These are phyloP conservation scores for Leccinum ochraceum DNA, from an alignment of 768 basidiomycete species.

Conservation along the genomic window DNA sequence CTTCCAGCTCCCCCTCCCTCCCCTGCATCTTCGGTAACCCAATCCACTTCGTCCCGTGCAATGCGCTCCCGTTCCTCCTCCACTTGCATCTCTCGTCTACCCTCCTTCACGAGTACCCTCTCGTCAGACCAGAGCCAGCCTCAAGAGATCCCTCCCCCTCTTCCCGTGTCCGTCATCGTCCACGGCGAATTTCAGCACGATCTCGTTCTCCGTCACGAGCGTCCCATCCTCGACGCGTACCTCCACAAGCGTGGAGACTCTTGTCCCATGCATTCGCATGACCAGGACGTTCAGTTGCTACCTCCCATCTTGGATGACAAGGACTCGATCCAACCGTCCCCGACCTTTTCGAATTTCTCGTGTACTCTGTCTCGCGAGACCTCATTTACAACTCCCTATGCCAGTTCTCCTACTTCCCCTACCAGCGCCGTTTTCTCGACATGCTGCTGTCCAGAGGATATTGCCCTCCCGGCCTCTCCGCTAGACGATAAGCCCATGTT, in stretches of 20 bases:
- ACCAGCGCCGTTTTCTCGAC: conserved; percentile 18
- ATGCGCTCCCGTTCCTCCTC: conserved; percentile 35
- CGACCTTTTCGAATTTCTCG: conserved; percentile 31
- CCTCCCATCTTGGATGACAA: conserved; percentile 22
- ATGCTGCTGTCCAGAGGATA: conserved; percentile 24
- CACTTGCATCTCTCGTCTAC: conserved; percentile 31
- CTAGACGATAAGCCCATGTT: conserved; percentile 9
- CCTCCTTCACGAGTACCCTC: conserved; percentile 36
- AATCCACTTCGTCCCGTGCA: conserved; percentile 28
- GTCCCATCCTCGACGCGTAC: conserved; percentile 12
- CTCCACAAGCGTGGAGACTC: conserved; percentile 22
- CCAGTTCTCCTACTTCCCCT: conserved; percentile 27
- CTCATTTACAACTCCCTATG: conserved; percentile 23
- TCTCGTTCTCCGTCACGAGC: conserved; percentile 19
- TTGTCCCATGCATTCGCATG: neutral
- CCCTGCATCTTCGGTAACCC: conserved; percentile 28
- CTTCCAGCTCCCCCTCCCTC: conserved; percentile 29
- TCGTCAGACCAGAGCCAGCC: conserved; percentile 35
- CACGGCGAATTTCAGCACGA: conserved; percentile 33
- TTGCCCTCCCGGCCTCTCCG: conserved; percentile 30
- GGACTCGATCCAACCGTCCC: conserved; percentile 30
- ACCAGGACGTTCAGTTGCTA: conserved; percentile 21
- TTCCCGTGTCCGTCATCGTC: conserved; percentile 33
- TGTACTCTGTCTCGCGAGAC: conserved; percentile 29
- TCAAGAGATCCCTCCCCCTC: conserved; percentile 25